Percentiles rank a stretch among this genome's conserved stretches.
phyloP scores from a whole-genome alignment of 1,139 yeast species.

The Taphrina populina region DNA sequence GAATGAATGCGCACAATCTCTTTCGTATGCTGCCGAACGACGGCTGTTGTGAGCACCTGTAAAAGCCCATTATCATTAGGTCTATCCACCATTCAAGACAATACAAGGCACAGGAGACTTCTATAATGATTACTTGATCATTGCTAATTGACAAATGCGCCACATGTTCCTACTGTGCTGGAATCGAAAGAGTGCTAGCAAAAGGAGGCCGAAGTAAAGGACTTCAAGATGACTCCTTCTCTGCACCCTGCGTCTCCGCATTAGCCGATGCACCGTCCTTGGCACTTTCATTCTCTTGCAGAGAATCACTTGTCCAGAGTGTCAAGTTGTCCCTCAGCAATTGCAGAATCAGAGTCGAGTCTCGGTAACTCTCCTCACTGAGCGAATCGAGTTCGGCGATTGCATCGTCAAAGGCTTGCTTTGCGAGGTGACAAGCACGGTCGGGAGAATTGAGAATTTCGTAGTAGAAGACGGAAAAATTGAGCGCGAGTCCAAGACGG shows the following conservation, averaged over 20 bases:
- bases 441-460: constrained; percentile 98
- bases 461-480: constrained; percentile 96
- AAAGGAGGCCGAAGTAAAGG: too few species aligned
- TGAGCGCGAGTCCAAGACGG: constrained; percentile 95
- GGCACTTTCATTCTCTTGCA: constrained; percentile 21
- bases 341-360: constrained; percentile 98
- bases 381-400: constrained; percentile 97
- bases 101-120: too few species aligned
- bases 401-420: constrained; percentile 99
- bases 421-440: constrained; percentile 98
- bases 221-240: constrained; percentile 1
- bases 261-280: not conserved
- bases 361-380: constrained; percentile 97
- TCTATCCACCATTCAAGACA: too few species aligned
- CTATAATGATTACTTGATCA: too few species aligned
- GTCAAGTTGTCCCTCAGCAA: constrained; percentile 97
- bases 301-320: constrained; percentile 86
- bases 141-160: too few species aligned
- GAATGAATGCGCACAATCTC: too few species aligned
- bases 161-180: too few species aligned
- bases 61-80: too few species aligned
- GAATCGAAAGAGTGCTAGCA: too few species aligned
- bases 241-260: too few species aligned
- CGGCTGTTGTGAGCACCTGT: too few species aligned
- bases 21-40: too few species aligned